Conservation (phyloP, 2,329 filamentous ascomycete species). For the Ophiocordyceps sinensis region DNA sequence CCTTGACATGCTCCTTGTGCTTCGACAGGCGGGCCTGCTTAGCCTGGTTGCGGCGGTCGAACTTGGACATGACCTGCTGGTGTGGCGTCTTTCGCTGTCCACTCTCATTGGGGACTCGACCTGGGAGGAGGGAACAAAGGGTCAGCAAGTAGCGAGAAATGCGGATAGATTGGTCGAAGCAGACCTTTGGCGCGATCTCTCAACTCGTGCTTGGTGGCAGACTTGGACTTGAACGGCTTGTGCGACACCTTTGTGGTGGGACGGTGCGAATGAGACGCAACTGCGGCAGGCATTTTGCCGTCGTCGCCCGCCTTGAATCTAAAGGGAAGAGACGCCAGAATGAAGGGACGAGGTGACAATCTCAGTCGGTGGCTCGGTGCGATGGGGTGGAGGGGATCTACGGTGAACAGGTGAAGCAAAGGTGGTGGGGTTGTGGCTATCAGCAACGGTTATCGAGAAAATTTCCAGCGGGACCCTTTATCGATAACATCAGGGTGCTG, state of each 20-base stretch:
- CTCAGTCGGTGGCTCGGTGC: background rate
- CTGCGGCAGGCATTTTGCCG: conserved; percentile 60
- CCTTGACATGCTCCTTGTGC: conserved; percentile 66
- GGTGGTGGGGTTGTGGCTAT: conserved; percentile 17
- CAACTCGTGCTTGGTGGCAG: conserved; percentile 75
- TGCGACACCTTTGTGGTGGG: conserved; percentile 79
- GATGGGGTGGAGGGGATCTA: background rate
- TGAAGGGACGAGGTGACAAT: conserved; percentile 14
- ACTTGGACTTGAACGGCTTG: conserved; percentile 86
- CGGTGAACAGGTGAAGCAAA: background rate
- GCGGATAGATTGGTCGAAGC: background rate
- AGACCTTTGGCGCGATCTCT: conserved; percentile 76
- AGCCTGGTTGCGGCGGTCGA: conserved; percentile 87
- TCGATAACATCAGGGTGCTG: conserved; percentile 15
- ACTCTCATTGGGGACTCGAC: conserved; percentile 63
- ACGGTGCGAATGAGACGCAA: conserved; percentile 66
- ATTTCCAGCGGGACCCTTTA: conserved; percentile 21
- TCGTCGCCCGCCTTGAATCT: conserved; percentile 73
- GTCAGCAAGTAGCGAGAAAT: background rate
- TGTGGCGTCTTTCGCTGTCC: conserved; percentile 75
- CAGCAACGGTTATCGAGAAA: conserved; percentile 8
- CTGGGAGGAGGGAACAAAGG: conserved; percentile 26
- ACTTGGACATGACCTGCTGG: conserved; percentile 94
- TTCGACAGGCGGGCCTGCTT: conserved; percentile 80
- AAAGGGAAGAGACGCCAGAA: conserved; percentile 60